Evolutionary conservation across 2,329 filamentous ascomycete genomes (phyloP).

Genomic region (Tolypocladium album): DNA sequence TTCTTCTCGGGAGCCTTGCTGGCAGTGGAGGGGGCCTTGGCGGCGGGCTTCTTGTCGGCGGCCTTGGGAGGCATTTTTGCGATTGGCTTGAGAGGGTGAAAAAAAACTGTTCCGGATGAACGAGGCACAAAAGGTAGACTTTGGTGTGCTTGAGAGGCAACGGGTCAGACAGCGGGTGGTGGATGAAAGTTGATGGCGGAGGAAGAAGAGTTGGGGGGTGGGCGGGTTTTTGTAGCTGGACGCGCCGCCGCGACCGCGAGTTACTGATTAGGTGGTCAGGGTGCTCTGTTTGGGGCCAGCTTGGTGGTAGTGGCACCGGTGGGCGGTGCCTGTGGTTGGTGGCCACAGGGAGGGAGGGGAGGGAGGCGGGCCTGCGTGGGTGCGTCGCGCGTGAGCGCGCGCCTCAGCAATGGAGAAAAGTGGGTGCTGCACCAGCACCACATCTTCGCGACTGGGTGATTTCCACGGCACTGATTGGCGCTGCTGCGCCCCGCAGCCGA

Average conservation of each 20-base stretch:
- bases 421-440: not conserved
- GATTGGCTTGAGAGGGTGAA: slow-evolving; percentile 10
- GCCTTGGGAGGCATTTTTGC: slow-evolving; percentile 92
- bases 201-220: slow-evolving; percentile 38
- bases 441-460: not conserved
- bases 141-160: slow-evolving; percentile 8
- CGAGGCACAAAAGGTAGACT: not conserved
- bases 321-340: not conserved
- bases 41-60: slow-evolving; percentile 97
- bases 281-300: slow-evolving; percentile 8
- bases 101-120: slow-evolving; percentile 5
- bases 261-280: slow-evolving; percentile 42
- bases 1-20: slow-evolving; percentile 81
- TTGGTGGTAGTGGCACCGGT: slow-evolving; percentile 7
- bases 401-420: not conserved
- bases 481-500: not conserved
- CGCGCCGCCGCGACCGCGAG: slow-evolving; percentile 35
- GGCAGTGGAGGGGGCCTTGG: slow-evolving; percentile 80
- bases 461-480: not conserved
- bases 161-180: slow-evolving; percentile 23
- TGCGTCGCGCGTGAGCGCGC: not conserved
- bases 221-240: slow-evolving; percentile 51
- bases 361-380: not conserved
- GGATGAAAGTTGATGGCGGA: slow-evolving; percentile 34
- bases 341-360: not conserved